Base-by-base conservation (phyloP, 2,329 filamentous ascomycete species). In the Epichloe hybrida region DNA sequence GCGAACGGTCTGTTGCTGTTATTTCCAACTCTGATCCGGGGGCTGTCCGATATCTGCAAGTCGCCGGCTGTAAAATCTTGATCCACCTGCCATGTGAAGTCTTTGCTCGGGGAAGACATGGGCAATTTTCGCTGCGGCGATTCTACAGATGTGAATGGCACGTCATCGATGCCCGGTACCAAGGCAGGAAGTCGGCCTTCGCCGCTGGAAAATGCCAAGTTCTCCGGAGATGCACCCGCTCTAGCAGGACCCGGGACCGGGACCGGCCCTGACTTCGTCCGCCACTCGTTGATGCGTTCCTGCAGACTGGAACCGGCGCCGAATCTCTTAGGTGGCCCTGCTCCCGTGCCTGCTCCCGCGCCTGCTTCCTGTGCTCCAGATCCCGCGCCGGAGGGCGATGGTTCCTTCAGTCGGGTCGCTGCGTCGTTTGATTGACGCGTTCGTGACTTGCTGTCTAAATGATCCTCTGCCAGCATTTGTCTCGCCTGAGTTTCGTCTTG, bases 51-150 rank as follows among this genome's bases (percentile, higher is more conserved):
- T 36, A 76, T 59, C 52, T 79, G 75, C 39, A 80, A 53, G 52
- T 80, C 76, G 41, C 71, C 69, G 11, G 72, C 76, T 0, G 77
- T 80, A 55, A 81, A 79, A 50, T 81, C 77, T 5, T 72, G 71
- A 35, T 80, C 77, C 6, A 78, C 62, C 51, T 79, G 66, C 77
- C 76, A 81, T 7, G 70, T 72, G 51, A 72, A 76, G 56, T 71
- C 74, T 61, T 75, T 77, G 48, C 73, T 71, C 0, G 76, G 75
- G 0, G 73, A 74, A 5, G 56, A 50, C 46, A 54, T 44, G 15
- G 41, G 23, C 5, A 23, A 36, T 20, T 46, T 45, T 46, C 41
- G 21, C 23, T 35, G 20, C 17, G 50, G 50, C 3, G 46, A 48
- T 42, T 70, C 69, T 37, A 66, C 55, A 4, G 67, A 69, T 3